Percentiles rank a stretch among this genome's conserved stretches.
Evolutionary conservation across 768 basidiomycete species (phyloP).

Genomic region (Agrocybe praecox): DNA sequence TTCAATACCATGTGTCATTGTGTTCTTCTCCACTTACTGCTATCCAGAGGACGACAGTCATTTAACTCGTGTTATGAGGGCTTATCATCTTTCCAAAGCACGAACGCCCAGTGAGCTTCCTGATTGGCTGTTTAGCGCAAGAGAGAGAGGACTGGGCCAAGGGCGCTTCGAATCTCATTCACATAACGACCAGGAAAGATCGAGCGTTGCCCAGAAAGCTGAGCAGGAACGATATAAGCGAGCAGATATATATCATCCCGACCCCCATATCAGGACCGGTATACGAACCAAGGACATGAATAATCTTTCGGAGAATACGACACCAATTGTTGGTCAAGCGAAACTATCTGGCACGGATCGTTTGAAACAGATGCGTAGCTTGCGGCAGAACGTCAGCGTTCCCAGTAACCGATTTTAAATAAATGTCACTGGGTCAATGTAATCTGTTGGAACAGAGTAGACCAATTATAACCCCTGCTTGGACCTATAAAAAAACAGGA

Average conservation of each 20-base stretch:
- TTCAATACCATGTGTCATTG: constrained; percentile 27
- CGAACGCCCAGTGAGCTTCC: constrained; percentile 60
- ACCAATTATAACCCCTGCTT: neutral
- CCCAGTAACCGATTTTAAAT: neutral
- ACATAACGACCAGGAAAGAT: constrained; percentile 11
- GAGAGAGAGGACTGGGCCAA: constrained; percentile 37
- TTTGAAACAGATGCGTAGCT: constrained; percentile 52
- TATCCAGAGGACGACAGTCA: constrained; percentile 60
- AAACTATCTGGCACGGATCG: constrained; percentile 32
- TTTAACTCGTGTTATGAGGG: constrained; percentile 65
- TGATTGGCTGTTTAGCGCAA: constrained; percentile 64
- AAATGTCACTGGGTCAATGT: neutral
- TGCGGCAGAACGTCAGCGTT: constrained; percentile 36
- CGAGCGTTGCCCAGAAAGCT: constrained; percentile 3
- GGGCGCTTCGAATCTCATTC: constrained; percentile 11
- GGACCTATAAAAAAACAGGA: neutral
- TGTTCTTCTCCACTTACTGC: constrained; percentile 11
- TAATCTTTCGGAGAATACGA: neutral
- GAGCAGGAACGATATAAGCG: constrained; percentile 9
- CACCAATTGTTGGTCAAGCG: neutral
- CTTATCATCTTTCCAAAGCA: constrained; percentile 66
- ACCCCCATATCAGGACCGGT: neutral
- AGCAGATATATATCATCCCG: constrained; percentile 1
- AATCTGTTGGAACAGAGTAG: neutral
- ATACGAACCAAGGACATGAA: neutral